Base-by-base conservation (phyloP, 768 basidiomycete species). In the Suillus sp. region DNA sequence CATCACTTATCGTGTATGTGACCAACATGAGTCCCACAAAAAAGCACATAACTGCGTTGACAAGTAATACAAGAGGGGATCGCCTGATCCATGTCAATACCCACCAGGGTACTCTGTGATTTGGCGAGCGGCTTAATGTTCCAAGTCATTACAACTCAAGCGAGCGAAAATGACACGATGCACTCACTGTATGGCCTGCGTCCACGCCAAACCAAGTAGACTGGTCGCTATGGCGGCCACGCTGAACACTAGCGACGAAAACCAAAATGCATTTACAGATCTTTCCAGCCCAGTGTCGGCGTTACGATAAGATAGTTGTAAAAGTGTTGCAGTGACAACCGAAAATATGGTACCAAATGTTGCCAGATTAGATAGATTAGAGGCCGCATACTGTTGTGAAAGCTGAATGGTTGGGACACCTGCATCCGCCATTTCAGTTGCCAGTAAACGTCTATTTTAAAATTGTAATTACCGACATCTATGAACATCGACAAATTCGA, bases 61-160 rank as follows among this genome's bases (percentile, higher is more conserved):
- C 91, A 48, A 93, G 84, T 78, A 93, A 92, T 65, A 92, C 88
- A 38, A 93, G 81, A 14, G 91, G 91, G 5, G 90, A 91, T 43
- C 91, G 80, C 72, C 92, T 92, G 78, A 93, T 93, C 91, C 90
- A 93, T 67, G 92, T 92, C 50, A 83, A 72, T n/a, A 85, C 80
- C 83, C 83, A 84, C 83, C 83, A 84, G 11, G 83, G 83, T 50
- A 84, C 83, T 64, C 83, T 80, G 66, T 84, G 80, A 62, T 81
- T 81, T 63, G 83, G 83, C 4, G 84, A 85, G 51, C 83, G 84
- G 63, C 82, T 83, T 60, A 3, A 65, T 67, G 66, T 65, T 64
- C 38, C 25, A 14, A 55, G 67, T 69, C 61, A 72, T 69, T 67
- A 51, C 66, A 65, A 42, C 8, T 18, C 64, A 54, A 57, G 57